Evolutionary conservation across 805 yeast genomes (phyloP).

Genomic region (Saccharomycopsis babjevae): DNA sequence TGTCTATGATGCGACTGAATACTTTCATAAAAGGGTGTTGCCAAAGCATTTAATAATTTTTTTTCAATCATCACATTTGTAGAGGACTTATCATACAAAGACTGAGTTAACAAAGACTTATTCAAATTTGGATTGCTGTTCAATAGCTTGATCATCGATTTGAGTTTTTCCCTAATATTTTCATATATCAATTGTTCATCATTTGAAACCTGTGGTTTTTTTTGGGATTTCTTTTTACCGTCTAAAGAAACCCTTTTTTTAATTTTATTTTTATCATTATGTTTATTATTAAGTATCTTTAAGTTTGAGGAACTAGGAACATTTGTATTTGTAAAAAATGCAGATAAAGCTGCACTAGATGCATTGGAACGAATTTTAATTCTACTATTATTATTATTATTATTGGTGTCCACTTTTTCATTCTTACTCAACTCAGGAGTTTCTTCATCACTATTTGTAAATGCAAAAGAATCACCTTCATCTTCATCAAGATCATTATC

Average conservation of each 20-base stretch:
- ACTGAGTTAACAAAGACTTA: background rate
- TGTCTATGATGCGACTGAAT: constrained; percentile 8
- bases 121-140: constrained; percentile 7
- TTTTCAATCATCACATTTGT: constrained; percentile 29
- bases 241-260: background rate
- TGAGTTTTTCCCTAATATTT: constrained; percentile 10
- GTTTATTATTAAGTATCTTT: background rate
- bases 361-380: constrained; percentile 29
- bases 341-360: constrained; percentile 31
- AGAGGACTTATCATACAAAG: background rate
- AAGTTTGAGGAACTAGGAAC: background rate
- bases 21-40: constrained; percentile 46
- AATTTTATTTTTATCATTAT: background rate
- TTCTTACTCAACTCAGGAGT: background rate
- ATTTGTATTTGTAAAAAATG: constrained; percentile 22
- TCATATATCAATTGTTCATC: constrained; percentile 11
- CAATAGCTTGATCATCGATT: constrained; percentile 11
- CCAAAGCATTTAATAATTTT: constrained; percentile 48
- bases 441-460: background rate
- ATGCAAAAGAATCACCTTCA: background rate
- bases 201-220: background rate
- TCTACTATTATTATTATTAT: constrained; percentile 9
- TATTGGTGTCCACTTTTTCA: background rate
- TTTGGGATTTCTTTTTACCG: background rate
- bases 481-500: background rate